These are phyloP conservation scores for Amanita fuliginea DNA, from an alignment of 768 basidiomycete species.

Conservation along the genomic window DNA sequence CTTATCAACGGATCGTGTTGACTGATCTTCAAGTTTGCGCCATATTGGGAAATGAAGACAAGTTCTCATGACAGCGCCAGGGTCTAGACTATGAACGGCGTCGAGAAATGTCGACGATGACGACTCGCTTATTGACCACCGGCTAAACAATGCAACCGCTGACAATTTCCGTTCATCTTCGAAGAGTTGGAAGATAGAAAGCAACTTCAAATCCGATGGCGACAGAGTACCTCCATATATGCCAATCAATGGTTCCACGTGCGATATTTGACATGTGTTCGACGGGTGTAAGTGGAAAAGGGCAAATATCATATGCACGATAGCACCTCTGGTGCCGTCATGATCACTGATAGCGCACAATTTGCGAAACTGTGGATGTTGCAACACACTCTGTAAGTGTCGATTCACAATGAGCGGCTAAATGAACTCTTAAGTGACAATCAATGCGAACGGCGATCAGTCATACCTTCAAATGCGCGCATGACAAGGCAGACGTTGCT, in stretches of 20 bases:
- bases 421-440: background rate
- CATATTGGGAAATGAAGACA: constrained; percentile 62
- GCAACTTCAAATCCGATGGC: constrained; percentile 47
- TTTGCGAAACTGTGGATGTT: constrained; percentile 52
- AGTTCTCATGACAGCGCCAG: constrained; percentile 55
- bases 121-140: constrained; percentile 49
- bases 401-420: constrained; percentile 68
- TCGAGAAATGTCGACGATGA: constrained; percentile 43
- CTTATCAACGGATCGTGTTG: constrained; percentile 12
- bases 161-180: constrained; percentile 62
- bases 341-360: constrained; percentile 21
- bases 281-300: constrained; percentile 70
- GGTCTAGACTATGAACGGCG: constrained; percentile 60
- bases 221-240: constrained; percentile 73
- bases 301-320: constrained; percentile 46
- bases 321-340: constrained; percentile 26
- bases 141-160: constrained; percentile 45
- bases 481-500: constrained; percentile 23
- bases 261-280: constrained; percentile 79
- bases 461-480: constrained; percentile 2
- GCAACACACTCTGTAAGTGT: constrained; percentile 63
- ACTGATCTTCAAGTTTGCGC: constrained; percentile 36
- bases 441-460: background rate
- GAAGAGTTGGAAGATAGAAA: constrained; percentile 72
- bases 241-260: constrained; percentile 64